Conservation (phyloP, 2,329 filamentous ascomycete genomes). For the Lasiodiplodia sp. region DNA sequence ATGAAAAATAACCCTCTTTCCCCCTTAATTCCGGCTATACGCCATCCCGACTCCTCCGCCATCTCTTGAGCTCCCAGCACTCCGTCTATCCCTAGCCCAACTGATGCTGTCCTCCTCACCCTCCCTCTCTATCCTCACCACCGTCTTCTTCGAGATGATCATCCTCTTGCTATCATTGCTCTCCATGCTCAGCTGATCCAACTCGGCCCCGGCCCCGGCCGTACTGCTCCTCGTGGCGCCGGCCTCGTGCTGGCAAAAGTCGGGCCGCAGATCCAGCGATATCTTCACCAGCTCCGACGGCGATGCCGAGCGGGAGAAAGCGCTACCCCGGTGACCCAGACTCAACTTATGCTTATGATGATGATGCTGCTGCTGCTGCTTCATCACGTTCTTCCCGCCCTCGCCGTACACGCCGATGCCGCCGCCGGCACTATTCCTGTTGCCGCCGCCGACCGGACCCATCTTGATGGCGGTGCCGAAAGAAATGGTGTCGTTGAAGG, state of each 20-base stretch:
- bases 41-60: neutral
- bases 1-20: neutral
- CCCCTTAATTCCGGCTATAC: slow-evolving; percentile 4
- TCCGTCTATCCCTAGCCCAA: neutral
- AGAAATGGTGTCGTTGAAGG: slow-evolving; percentile 16
- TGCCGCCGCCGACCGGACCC: neutral
- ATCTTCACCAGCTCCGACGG: neutral
- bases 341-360: slow-evolving; percentile 24
- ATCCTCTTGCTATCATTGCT: slow-evolving; percentile 34
- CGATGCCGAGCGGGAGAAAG: neutral
- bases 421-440: neutral
- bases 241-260: slow-evolving; percentile 34
- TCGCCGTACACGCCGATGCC: too few species aligned
- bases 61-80: neutral
- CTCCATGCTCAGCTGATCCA: slow-evolving; percentile 32
- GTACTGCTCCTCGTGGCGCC: slow-evolving; percentile 32
- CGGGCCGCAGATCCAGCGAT: slow-evolving; percentile 37
- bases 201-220: slow-evolving; percentile 31
- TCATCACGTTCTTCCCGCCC: neutral
- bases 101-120: neutral
- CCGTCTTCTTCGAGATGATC: slow-evolving; percentile 43
- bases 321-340: neutral
- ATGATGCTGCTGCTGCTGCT: neutral
- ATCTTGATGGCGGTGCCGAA: slow-evolving; percentile 11
- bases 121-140: slow-evolving; percentile 38